Evolutionary conservation across 768 basidiomycete genomes (phyloP), one percentile per base, ranked within the genome.

Genomic region (Chiua virens): DNA sequence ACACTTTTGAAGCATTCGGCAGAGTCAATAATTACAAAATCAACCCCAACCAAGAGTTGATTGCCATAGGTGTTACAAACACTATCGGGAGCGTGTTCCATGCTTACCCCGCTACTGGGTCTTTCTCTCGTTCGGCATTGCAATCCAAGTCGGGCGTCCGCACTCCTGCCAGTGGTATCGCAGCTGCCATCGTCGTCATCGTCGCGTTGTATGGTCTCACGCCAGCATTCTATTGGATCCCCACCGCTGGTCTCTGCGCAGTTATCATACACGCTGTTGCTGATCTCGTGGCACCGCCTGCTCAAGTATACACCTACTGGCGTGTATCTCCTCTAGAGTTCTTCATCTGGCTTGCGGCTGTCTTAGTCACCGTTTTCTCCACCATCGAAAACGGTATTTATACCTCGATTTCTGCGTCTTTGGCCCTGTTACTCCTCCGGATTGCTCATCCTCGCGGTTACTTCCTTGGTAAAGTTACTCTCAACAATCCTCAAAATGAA

Each of bases 61-160:
- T 98, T 59, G 94, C 96, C 37, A 98, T 99, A 58, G 96, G 96
- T n/a, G 92, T 98, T 18, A 89, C 93, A 17, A 96, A 96, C 69
- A 90, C 90, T 1, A 64, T 97, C 55, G 96, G 96, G 4, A 87
- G 91, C 15, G 75, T 89, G 58, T 98, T 99, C 69, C 80, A 72
- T 46, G 96, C 94, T 0, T 98, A 97, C 68, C 95, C 97, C 9
- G 92, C 96, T 0, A 99, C 97, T 13, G 97, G 97, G 2, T 98
- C 95, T 1, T 99, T 99, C 80, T 97, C 95, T 35, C 89, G 97
- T n/a, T 90, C 94, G 3, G 97, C 97, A 3, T 76, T 99, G 64
- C 94, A 97, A 71, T 85, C 90, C 27, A 98, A 96, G 70, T 95
- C 92, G 0, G 97, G 97, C 42, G 96, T 98, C n/a, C 83, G 96